Base-by-base conservation (phyloP, 2,329 filamentous ascomycete genomes). In the Dryadomyces sulphureus region DNA sequence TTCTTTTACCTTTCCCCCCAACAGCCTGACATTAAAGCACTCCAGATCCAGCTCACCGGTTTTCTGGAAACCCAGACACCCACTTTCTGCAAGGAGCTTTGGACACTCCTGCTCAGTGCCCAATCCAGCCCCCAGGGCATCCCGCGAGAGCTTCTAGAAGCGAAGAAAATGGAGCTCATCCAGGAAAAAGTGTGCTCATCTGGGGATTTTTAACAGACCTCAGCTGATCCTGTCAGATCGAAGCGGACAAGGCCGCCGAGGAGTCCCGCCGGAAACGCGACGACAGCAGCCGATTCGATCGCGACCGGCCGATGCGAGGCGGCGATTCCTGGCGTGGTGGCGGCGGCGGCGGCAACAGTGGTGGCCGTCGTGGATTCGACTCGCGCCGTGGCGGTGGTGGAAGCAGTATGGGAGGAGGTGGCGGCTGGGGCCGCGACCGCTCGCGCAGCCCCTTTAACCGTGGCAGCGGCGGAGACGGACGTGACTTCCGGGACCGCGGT, bases 151-250 rank as follows among this genome's bases (percentile, higher is more conserved):
- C 71, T 98, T 38, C 67, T 98, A 3, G 92, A 98, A 61, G 89
- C 90, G 1, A 98, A 98, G 70, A 98, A 96, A 65, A 67, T 85
- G 39, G 92, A 98, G 63, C 69, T 98, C 41, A 86, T 92, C 51
- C 87, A 95, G 63, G 88, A 95, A 64, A 94, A 94, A 81, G 90
- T 93, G 61, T 30, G n/a, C n/a, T n/a, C n/a, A n/a, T n/a, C n/a
- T n/a, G n/a, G n/a, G n/a, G n/a, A n/a, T n/a, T n/a, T n/a, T n/a
- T 25, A 3, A 14, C 30, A 22, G 24, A 38, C 5, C n/a, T n/a
- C n/a, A 21, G 20, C 22, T 14, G 21, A 16, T 7, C 5, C n/a
- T 34, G 30, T 27, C 40, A 89, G 87, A 77, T 87, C 44, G 82
- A 93, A 58, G 83, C 86, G 32, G 87, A 92, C 54, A 84, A 81